Conservation (phyloP, 345 rosid species). For the rapeseed (Brassica napus) region Da-Ae NC_063449.1:24540501-24541000, state of each 20-base stretch:
- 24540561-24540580: too few species aligned
- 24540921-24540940: not conserved
- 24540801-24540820: slow-evolving; percentile 2
- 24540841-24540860: slow-evolving; percentile 83
- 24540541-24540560: too few species aligned
- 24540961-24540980: slow-evolving; percentile 45
- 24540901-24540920: slow-evolving; percentile 51
- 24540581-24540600: not conserved
- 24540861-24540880: slow-evolving; percentile 92
- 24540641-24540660: slow-evolving; percentile 82
- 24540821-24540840: slow-evolving; percentile 48
- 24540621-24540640: slow-evolving; percentile 72
- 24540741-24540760: slow-evolving; percentile 58
- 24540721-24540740: slow-evolving; percentile 95
- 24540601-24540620: not conserved
- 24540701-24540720: slow-evolving; percentile 72
- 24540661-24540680: slow-evolving; percentile 91
- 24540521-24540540: too few species aligned
- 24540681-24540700: slow-evolving; percentile 78
- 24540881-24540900: slow-evolving; percentile 98
- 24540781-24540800: slow-evolving; percentile 21
- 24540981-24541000: slow-evolving; percentile 93
- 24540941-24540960: slow-evolving; percentile 21
- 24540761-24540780: not conserved
- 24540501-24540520: too few species aligned